Conservation (phyloP, 257 asterid species). For the Misopates orontium region DNA sequence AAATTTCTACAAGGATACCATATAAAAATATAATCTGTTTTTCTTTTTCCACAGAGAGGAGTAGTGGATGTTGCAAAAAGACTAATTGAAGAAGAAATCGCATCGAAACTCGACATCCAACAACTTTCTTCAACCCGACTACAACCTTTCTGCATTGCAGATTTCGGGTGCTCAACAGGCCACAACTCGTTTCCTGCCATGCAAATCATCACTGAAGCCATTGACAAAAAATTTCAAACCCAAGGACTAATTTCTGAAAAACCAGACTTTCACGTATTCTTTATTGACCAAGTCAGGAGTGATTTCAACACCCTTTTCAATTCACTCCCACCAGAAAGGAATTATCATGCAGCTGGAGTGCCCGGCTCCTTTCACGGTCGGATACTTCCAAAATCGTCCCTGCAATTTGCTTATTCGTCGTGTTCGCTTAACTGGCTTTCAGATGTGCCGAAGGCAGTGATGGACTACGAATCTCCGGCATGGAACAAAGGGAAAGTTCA, state of each 20-base stretch:
- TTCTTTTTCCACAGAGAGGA: slow-evolving; percentile 34
- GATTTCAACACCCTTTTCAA: slow-evolving; percentile 53
- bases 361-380: slow-evolving; percentile 52
- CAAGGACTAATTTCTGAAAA: neutral
- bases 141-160: slow-evolving; percentile 37
- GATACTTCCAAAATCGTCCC: slow-evolving; percentile 39
- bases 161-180: slow-evolving; percentile 59
- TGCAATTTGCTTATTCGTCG: slow-evolving; percentile 47
- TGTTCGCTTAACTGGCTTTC: slow-evolving; percentile 54
- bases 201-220: slow-evolving; percentile 40
- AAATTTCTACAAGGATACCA: too few species aligned
- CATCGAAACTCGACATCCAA: slow-evolving; percentile 25
- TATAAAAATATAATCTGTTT: too few species aligned
- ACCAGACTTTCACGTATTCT: slow-evolving; percentile 47
- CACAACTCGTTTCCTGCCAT: slow-evolving; percentile 48
- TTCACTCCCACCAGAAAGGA: slow-evolving; percentile 37
- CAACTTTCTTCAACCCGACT: slow-evolving; percentile 14
- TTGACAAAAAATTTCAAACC: slow-evolving; percentile 22
- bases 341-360: slow-evolving; percentile 44
- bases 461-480: slow-evolving; percentile 29
- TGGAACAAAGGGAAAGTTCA: slow-evolving; percentile 46
- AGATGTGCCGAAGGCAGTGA: slow-evolving; percentile 39
- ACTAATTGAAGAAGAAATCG: slow-evolving; percentile 34
- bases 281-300: slow-evolving; percentile 42
- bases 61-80: slow-evolving; percentile 34